These are phyloP conservation scores for Moelleriella libera DNA, from an alignment of 2,329 filamentous ascomycete species.

Conservation along the genomic window DNA sequence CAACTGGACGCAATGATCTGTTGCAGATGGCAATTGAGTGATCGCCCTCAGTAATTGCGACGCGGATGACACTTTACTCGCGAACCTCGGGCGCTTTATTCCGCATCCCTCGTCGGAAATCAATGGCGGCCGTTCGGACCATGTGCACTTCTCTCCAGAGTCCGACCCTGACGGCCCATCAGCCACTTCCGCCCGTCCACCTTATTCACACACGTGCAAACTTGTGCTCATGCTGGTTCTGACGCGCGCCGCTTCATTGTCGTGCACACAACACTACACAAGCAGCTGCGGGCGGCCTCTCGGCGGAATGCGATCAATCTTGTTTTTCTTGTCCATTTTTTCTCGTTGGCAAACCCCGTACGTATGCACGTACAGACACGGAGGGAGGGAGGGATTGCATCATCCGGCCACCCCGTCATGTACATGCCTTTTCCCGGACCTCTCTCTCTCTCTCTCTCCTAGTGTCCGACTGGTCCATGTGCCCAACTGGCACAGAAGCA, in stretches of 20 bases:
- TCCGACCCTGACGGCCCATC: neutral
- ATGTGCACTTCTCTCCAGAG: neutral
- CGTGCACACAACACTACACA: neutral
- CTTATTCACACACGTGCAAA: slow-evolving; percentile 2
- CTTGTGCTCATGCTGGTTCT: slow-evolving; percentile 1
- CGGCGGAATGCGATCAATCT: neutral
- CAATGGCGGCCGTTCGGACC: neutral
- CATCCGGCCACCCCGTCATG: neutral
- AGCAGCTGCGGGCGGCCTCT: slow-evolving; percentile 6
- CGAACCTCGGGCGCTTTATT: too few species aligned
- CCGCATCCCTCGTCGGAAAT: neutral
- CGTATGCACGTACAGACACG: too few species aligned
- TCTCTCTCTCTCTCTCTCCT: neutral
- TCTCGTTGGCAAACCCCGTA: too few species aligned
- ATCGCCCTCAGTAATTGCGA: too few species aligned
- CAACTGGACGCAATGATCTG: too few species aligned
- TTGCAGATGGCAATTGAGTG: too few species aligned
- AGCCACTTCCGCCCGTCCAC: slow-evolving; percentile 1
- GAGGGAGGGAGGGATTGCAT: too few species aligned
- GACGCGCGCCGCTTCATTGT: neutral
- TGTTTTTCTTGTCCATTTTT: neutral
- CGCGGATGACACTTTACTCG: too few species aligned
- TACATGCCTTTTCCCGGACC: neutral
- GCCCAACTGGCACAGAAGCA: slow-evolving; percentile 13
- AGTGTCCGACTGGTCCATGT: slow-evolving; percentile 6